A percentile compares a stretch with the other conserved stretches of the same genome.
Evolutionary conservation across 257 asterid species (phyloP).

Genomic region (Nicotiana benthamiana): DNA sequence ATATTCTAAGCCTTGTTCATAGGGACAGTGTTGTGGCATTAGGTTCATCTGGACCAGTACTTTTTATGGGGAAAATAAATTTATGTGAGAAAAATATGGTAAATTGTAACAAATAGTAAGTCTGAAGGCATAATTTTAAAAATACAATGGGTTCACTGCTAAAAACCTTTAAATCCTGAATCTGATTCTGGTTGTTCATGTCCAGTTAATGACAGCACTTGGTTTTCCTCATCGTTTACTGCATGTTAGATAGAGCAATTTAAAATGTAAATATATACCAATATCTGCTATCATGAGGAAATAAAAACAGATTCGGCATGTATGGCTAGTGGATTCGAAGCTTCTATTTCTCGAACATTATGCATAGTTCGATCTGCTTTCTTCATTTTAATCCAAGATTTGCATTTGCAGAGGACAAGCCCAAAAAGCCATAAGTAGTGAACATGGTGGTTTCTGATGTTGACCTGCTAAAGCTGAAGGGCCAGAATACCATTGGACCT

Average conservation of each 20-base stretch:
- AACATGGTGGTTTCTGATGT: background rate
- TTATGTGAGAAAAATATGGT: too few species aligned
- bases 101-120: too few species aligned
- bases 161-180: too few species aligned
- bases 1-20: background rate
- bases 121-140: too few species aligned
- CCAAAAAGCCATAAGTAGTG: background rate
- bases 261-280: too few species aligned
- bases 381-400: background rate
- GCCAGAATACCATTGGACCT: background rate
- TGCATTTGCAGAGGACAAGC: slow-evolving; percentile 41
- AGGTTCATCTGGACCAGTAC: too few species aligned
- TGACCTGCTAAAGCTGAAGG: background rate
- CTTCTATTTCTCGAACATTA: background rate
- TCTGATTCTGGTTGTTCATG: background rate
- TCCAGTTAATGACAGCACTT: background rate
- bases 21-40: too few species aligned
- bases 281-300: too few species aligned
- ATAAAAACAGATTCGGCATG: background rate
- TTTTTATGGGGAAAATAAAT: too few species aligned
- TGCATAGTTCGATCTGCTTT: background rate
- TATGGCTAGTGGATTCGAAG: background rate
- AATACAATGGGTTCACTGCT: too few species aligned
- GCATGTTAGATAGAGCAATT: background rate
- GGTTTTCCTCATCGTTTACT: background rate